These are phyloP conservation scores for Myrmaecium sp. DNA, from an alignment of 2,329 filamentous ascomycete species.

Conservation along the genomic window DNA sequence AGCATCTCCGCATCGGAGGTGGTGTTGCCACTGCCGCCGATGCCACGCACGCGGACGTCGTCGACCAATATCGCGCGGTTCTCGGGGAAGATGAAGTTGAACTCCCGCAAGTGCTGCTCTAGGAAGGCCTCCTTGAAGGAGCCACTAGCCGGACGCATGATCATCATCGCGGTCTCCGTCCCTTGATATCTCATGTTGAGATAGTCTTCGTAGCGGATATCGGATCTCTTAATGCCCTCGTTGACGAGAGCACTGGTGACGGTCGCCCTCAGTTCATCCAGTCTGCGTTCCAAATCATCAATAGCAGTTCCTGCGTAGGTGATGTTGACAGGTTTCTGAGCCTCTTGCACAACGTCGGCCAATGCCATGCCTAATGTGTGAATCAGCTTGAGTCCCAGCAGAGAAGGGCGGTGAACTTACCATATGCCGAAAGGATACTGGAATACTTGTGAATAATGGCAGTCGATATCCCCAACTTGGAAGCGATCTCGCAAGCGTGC, in stretches of 20 bases:
- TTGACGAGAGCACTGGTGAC: conserved; percentile 42
- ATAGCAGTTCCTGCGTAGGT: conserved; percentile 11
- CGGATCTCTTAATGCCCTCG: conserved; percentile 43
- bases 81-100: conserved; percentile 23
- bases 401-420: no score
- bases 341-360: conserved; percentile 29
- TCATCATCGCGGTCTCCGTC: conserved; percentile 29
- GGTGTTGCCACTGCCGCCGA: no score
- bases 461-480: conserved; percentile 25
- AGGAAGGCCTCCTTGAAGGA: conserved; percentile 20
- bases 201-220: conserved; percentile 16
- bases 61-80: no score
- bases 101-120: conserved; percentile 23
- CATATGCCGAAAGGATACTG: conserved; percentile 30
- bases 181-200: conserved; percentile 29
- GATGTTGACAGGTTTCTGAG: conserved; percentile 17
- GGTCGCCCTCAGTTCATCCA: conserved; percentile 47
- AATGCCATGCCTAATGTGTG: conserved; percentile 31
- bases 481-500: conserved; percentile 27
- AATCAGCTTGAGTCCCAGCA: no score
- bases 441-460: conserved; percentile 30
- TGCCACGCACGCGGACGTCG: conserved; percentile 26
- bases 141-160: conserved; percentile 13
- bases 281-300: conserved; percentile 45
- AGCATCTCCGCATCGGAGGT: no score